Conservation (phyloP, 805 yeast species). For the Zygoascus bituminiphila region DNA sequence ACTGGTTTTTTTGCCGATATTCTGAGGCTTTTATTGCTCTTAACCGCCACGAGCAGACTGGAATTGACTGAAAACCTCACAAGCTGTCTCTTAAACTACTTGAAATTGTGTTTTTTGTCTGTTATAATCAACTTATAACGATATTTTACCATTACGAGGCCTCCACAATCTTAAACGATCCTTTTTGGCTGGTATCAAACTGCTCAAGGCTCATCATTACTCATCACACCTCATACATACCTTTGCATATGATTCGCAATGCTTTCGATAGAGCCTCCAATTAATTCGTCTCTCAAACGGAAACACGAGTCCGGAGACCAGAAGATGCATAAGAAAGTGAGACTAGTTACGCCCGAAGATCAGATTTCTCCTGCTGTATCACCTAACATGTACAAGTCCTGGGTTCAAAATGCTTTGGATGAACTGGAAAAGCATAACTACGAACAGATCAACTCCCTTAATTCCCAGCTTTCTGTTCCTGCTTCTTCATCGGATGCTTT, state of each 20-base stretch:
- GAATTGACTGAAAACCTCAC: too few relatives aligned
- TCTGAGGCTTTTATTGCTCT: too few relatives aligned
- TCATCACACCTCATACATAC: neutral
- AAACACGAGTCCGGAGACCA: neutral
- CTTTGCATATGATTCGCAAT: neutral
- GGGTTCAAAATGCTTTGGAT: constrained; percentile 60
- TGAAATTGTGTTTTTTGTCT: too few relatives aligned
- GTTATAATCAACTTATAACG: too few relatives aligned
- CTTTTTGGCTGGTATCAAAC: too few relatives aligned
- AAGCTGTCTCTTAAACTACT: too few relatives aligned
- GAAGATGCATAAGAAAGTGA: neutral
- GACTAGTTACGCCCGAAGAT: neutral
- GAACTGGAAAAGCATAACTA: constrained; percentile 52
- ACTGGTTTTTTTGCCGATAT: too few relatives aligned
- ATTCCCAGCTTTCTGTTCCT: constrained; percentile 52
- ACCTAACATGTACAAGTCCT: constrained; percentile 24
- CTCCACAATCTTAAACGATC: too few relatives aligned
- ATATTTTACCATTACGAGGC: too few relatives aligned
- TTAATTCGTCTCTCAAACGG: neutral
- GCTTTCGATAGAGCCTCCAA: neutral
- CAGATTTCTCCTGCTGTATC: neutral
- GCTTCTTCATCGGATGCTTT: constrained; percentile 45
- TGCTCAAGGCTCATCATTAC: neutral
- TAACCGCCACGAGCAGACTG: too few relatives aligned
- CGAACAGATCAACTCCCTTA: constrained; percentile 48